Conservation (phyloP, 495 filamentous ascomycete species). For the Bacidia gigantensis region DNA sequence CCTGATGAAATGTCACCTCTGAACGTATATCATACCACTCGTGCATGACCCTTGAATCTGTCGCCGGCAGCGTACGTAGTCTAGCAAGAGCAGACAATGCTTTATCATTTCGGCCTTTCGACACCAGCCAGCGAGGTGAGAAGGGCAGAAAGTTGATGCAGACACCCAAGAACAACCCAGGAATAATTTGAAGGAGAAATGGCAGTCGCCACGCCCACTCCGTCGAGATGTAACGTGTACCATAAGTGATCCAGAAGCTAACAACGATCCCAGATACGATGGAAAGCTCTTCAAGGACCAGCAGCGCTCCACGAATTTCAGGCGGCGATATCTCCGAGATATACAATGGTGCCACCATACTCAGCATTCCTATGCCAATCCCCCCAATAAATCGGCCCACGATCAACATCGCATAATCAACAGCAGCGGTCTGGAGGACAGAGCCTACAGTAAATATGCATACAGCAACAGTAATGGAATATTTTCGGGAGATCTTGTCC, state of each 20-base stretch:
- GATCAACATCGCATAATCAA: constrained; percentile 42
- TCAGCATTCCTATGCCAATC: constrained; percentile 44
- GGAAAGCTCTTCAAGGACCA: constrained; percentile 41
- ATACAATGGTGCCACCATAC: constrained; percentile 41
- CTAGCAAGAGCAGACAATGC: constrained; percentile 32
- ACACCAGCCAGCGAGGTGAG: constrained; percentile 40
- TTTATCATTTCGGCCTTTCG: constrained; percentile 35
- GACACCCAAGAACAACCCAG: constrained; percentile 30
- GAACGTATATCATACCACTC: constrained; percentile 40
- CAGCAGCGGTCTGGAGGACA: constrained; percentile 39
- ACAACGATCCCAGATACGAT: constrained; percentile 44
- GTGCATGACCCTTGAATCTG: constrained; percentile 31
- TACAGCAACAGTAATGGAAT: constrained; percentile 42
- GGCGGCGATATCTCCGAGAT: constrained; percentile 45
- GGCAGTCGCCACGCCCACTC: constrained; percentile 39
- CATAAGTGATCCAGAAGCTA: constrained; percentile 45
- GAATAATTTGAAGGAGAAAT: constrained; percentile 37
- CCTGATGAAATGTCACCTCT: constrained; percentile 36
- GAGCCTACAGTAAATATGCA: constrained; percentile 42
- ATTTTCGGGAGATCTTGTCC: constrained; percentile 43
- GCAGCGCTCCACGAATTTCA: constrained; percentile 37
- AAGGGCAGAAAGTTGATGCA: constrained; percentile 37
- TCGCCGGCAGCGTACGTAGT: constrained; percentile 30
- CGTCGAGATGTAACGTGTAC: constrained; percentile 36
- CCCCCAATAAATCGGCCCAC: constrained; percentile 50